Percentiles rank a stretch among this genome's conserved stretches.
Conservation (phyloP, 75 land plant genomes). For the Cupressus sempervirens region DNA sequence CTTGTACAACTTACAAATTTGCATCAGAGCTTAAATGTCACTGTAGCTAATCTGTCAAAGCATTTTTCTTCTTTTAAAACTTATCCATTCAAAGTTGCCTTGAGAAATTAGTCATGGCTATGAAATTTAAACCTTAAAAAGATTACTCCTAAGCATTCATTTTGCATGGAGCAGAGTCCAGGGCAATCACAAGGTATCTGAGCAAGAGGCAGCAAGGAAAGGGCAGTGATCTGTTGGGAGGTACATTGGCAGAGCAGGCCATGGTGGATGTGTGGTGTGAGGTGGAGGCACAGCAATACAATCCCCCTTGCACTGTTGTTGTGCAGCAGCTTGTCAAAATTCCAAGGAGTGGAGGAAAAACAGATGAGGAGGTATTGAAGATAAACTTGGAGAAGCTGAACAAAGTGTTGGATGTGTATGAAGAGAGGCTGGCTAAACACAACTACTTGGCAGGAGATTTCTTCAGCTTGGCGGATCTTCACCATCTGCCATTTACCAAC, state of each 20-base stretch:
- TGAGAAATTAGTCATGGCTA: too few relatives aligned
- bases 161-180: too few relatives aligned
- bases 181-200: slow-evolving; percentile 47
- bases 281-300: slow-evolving; percentile 48
- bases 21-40: too few relatives aligned
- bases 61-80: too few relatives aligned
- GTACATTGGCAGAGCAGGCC: slow-evolving; percentile 22
- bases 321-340: slow-evolving; percentile 21
- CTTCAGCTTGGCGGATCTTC: slow-evolving; percentile 52
- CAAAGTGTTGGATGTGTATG: slow-evolving; percentile 50
- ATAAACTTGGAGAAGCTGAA: slow-evolving; percentile 9
- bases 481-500: slow-evolving; percentile 33
- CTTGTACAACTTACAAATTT: too few relatives aligned
- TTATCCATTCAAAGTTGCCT: too few relatives aligned
- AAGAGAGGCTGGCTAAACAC: slow-evolving; percentile 26
- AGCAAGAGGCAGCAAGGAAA: slow-evolving; percentile 25
- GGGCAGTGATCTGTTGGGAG: slow-evolving; percentile 26
- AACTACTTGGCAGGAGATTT: slow-evolving; percentile 56
- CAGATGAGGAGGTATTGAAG: slow-evolving; percentile 16
- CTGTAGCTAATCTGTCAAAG: too few relatives aligned
- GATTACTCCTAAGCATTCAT: too few relatives aligned
- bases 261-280: slow-evolving; percentile 45
- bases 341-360: slow-evolving; percentile 16
- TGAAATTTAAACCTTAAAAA: too few relatives aligned
- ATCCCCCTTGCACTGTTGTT: slow-evolving; percentile 16